A percentile compares a stretch with the other conserved stretches of the same genome.
phyloP scores from a whole-genome alignment of 495 filamentous ascomycete species.

The Amniculicola lignicola region DNA sequence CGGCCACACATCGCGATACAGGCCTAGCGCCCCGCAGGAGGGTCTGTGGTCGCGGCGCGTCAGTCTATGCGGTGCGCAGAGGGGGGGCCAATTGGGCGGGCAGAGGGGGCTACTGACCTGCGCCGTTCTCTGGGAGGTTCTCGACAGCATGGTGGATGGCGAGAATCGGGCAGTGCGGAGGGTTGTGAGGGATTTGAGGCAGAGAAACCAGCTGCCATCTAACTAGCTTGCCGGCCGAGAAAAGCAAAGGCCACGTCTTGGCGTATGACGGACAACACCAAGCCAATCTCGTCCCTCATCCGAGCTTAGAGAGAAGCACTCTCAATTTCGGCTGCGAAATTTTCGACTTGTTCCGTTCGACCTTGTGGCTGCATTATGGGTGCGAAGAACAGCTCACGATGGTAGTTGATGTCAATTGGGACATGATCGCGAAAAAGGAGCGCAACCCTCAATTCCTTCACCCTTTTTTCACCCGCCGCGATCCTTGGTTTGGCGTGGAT shows the following conservation, averaged over 20 bases:
- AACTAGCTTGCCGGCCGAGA: slow-evolving; percentile 20
- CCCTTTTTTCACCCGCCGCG: no score
- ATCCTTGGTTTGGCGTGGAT: no score
- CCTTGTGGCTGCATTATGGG: no score
- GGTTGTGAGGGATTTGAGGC: slow-evolving; percentile 28
- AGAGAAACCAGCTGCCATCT: slow-evolving; percentile 2
- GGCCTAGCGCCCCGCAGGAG: slow-evolving; percentile 56
- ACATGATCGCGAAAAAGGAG: no score
- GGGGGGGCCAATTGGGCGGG: slow-evolving; percentile 22
- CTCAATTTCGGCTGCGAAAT: slow-evolving; percentile 10
- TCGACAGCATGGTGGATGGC: slow-evolving; percentile 55
- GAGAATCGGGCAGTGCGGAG: slow-evolving; percentile 12
- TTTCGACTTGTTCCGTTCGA: background rate
- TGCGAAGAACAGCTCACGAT: no score
- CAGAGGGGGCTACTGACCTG: slow-evolving; percentile 38
- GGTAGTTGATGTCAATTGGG: no score
- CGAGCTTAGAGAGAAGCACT: no score
- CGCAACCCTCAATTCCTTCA: no score
- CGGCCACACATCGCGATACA: slow-evolving; percentile 42
- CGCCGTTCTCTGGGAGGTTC: slow-evolving; percentile 53
- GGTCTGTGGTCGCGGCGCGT: slow-evolving; percentile 45
- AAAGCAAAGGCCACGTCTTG: slow-evolving; percentile 25
- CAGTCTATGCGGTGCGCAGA: slow-evolving; percentile 6
- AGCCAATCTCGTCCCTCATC: slow-evolving; percentile 2
- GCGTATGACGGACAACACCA: slow-evolving; percentile 12